Evolutionary conservation across 305 asterid genomes (phyloP).

Genomic region (Fraxinus sp.): DNA sequence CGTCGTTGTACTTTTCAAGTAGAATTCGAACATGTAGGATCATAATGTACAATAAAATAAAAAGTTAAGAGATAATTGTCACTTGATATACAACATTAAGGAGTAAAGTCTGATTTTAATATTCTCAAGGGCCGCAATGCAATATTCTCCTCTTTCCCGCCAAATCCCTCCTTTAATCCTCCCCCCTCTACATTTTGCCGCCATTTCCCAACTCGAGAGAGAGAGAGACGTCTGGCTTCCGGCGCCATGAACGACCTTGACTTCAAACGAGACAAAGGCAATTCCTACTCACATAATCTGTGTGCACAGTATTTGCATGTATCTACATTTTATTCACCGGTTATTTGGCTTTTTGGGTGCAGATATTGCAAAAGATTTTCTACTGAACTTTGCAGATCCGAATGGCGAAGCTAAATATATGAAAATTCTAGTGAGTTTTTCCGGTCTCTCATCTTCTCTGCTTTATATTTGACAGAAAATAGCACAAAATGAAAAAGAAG

Average conservation of each 20-base stretch:
- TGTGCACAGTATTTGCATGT: neutral
- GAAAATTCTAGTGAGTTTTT: slow-evolving; percentile 58
- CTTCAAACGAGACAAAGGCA: slow-evolving; percentile 71
- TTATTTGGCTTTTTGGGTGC: slow-evolving; percentile 17
- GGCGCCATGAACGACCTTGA: slow-evolving; percentile 57
- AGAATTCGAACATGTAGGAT: neutral
- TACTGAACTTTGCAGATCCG: slow-evolving; percentile 61
- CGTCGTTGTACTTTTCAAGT: neutral
- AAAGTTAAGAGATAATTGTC: neutral
- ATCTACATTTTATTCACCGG: neutral
- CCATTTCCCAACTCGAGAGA: slow-evolving; percentile 29
- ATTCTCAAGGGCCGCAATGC: slow-evolving; percentile 21
- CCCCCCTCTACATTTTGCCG: slow-evolving; percentile 31
- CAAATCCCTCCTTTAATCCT: slow-evolving; percentile 22
- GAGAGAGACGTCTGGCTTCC: too few relatives aligned
- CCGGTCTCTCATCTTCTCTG: neutral
- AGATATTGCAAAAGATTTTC: slow-evolving; percentile 78
- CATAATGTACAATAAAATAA: neutral
- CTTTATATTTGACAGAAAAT: neutral
- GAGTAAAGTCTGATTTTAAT: neutral
- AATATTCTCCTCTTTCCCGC: slow-evolving; percentile 40
- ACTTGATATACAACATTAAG: neutral
- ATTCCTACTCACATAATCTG: neutral
- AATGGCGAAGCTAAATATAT: slow-evolving; percentile 73
- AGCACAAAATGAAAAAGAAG: neutral